Evolutionary conservation across 2,329 filamentous ascomycete genomes (phyloP).

Genomic region (Moelleriella libera): DNA sequence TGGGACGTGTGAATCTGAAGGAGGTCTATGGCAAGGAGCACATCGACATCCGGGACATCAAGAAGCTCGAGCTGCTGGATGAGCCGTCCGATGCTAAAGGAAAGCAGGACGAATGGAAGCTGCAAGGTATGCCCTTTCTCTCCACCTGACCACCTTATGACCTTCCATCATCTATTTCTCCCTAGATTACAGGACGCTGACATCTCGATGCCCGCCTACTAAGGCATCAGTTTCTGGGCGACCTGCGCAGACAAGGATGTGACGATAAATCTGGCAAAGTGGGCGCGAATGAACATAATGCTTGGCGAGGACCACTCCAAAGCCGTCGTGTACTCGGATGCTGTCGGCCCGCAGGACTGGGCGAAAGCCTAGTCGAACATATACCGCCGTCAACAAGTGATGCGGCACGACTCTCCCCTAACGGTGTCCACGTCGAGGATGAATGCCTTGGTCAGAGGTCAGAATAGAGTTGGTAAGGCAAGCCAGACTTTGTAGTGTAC

Average conservation of each 20-base stretch:
- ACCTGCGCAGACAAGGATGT: background rate
- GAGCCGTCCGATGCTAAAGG: background rate
- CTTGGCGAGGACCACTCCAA: background rate
- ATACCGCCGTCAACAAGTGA: no score
- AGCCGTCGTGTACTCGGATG: no score
- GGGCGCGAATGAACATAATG: background rate
- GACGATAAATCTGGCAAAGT: background rate
- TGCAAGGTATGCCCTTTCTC: background rate
- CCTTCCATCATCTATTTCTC: background rate
- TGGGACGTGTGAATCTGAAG: background rate
- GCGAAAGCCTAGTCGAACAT: no score
- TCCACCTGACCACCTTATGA: background rate
- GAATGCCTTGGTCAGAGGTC: no score
- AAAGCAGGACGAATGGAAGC: background rate
- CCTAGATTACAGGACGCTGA: background rate
- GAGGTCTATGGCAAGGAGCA: background rate
- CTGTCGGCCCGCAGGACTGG: no score
- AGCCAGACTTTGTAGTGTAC: no score
- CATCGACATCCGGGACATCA: background rate
- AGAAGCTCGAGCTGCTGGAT: background rate
- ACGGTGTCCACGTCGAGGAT: no score
- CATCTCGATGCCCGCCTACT: background rate
- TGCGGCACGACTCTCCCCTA: no score
- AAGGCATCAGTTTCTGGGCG: background rate
- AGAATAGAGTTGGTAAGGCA: no score